These are phyloP conservation scores for Wickerhamiella occidentalis DNA, from an alignment of 805 yeast genomes.

Conservation along the genomic window DNA sequence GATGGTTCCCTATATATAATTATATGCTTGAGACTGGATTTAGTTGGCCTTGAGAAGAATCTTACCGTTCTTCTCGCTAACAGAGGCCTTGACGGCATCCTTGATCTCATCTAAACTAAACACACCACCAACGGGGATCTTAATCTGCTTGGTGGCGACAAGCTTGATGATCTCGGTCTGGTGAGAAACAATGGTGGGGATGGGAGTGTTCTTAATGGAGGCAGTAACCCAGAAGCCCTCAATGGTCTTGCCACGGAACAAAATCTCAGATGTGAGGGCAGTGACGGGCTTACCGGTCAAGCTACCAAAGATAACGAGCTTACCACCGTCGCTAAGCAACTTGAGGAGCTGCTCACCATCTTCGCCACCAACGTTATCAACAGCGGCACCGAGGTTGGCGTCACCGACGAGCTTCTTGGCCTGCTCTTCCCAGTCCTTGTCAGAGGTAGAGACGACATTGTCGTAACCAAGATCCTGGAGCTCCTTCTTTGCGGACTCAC, in stretches of 20 bases:
- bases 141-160: not conserved
- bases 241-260: constrained; percentile 2
- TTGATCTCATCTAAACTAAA: not conserved
- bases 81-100: constrained; percentile 3
- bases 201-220: not conserved
- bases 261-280: not conserved
- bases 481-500: constrained; percentile 8
- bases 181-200: not conserved
- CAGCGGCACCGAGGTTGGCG: constrained; percentile 6
- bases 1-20: no score
- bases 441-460: not conserved
- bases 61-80: constrained; percentile 4
- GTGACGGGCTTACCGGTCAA: not conserved
- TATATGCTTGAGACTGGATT: not conserved
- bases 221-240: constrained; percentile 8
- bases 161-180: not conserved
- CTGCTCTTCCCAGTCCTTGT: constrained; percentile 2
- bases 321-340: constrained; percentile 3
- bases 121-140: constrained; percentile 6
- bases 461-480: constrained; percentile 7
- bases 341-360: constrained; percentile 2
- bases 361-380: constrained; percentile 9
- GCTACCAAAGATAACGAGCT: constrained; percentile 3
- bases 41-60: constrained; percentile 12
- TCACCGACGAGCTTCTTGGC: constrained; percentile 6